These are phyloP conservation scores for Rhizopogon sp. DNA, from an alignment of 768 basidiomycete species.

Conservation along the genomic window DNA sequence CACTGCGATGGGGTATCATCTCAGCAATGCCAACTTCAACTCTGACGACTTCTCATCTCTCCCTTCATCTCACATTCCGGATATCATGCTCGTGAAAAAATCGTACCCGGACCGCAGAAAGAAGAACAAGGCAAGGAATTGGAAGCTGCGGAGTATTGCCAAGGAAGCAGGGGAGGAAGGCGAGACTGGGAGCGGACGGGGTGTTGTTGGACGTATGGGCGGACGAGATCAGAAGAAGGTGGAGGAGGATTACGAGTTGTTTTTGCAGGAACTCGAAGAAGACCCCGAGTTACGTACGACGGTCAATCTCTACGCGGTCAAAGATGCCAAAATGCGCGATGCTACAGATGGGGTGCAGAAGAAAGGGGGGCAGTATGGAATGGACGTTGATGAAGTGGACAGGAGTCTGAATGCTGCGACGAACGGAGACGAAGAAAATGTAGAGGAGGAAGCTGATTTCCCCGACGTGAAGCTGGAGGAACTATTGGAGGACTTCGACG, in stretches of 20 bases:
- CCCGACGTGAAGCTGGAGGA: constrained; percentile 83
- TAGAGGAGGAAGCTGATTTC: constrained; percentile 79
- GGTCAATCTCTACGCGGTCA: constrained; percentile 83
- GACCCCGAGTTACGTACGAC: constrained; percentile 85
- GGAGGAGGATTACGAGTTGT: constrained; percentile 94
- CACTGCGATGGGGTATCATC: constrained; percentile 85
- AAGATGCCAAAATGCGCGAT: constrained; percentile 47
- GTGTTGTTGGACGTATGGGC: constrained; percentile 87
- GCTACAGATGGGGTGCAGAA: constrained; percentile 15
- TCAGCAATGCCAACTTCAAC: constrained; percentile 91
- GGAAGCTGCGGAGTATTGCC: constrained; percentile 89
- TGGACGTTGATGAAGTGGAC: constrained; percentile 63
- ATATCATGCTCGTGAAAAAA: constrained; percentile 93
- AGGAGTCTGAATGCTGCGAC: constrained; percentile 19
- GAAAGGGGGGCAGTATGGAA: constrained; percentile 29
- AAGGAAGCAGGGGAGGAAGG: constrained; percentile 88
- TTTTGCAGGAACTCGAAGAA: constrained; percentile 91
- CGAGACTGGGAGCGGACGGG: constrained; percentile 69
- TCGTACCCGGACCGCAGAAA: constrained; percentile 91
- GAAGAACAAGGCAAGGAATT: constrained; percentile 79
- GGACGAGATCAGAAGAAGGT: constrained; percentile 90
- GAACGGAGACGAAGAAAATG: constrained; percentile 33
- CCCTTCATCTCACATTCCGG: constrained; percentile 66
- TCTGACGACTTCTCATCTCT: constrained; percentile 77
- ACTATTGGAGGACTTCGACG: constrained; percentile 87